Conservation (phyloP, 805 yeast genomes). For the Yamadazyma philogaea region DNA sequence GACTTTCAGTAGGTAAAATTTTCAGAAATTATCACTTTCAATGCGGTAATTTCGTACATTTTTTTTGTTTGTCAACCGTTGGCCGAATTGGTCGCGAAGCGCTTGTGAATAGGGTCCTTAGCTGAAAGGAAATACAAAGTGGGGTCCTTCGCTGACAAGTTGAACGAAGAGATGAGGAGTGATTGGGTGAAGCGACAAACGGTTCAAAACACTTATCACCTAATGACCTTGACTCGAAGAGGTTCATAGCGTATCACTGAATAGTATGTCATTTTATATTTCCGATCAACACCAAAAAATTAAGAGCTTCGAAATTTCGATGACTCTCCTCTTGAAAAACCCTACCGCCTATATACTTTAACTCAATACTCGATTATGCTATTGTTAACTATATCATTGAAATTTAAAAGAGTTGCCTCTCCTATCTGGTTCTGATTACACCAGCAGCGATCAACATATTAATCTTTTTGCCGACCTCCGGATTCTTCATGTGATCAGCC, state of each 20-base stretch:
- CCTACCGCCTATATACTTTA: too few relatives aligned
- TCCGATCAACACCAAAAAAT: too few relatives aligned
- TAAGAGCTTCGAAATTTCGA: too few relatives aligned
- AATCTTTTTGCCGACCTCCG: constrained; percentile 84
- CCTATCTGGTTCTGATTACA: constrained; percentile 80
- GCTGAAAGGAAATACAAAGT: background rate
- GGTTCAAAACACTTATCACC: too few relatives aligned
- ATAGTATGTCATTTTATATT: too few relatives aligned
- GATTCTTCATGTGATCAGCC: constrained; percentile 97
- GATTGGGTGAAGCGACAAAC: too few relatives aligned
- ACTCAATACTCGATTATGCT: background rate
- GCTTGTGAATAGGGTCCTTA: background rate
- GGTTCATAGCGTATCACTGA: too few relatives aligned
- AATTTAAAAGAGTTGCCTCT: background rate
- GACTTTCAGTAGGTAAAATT: constrained; percentile 2
- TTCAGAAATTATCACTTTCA: constrained; percentile 5
- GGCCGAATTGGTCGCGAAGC: background rate
- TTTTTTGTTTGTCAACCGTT: constrained; percentile 1
- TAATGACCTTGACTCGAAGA: too few relatives aligned
- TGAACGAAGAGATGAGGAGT: too few relatives aligned
- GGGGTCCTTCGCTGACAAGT: too few relatives aligned
- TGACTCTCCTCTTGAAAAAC: background rate
- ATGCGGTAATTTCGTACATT: constrained; percentile 3
- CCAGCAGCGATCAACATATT: constrained; percentile 93
- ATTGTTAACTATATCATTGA: background rate